Percentiles rank a stretch among this genome's conserved stretches.
Conservation (phyloP, 371 early-diverging fungal species). For the Basidiobolus meristosporus region DNA sequence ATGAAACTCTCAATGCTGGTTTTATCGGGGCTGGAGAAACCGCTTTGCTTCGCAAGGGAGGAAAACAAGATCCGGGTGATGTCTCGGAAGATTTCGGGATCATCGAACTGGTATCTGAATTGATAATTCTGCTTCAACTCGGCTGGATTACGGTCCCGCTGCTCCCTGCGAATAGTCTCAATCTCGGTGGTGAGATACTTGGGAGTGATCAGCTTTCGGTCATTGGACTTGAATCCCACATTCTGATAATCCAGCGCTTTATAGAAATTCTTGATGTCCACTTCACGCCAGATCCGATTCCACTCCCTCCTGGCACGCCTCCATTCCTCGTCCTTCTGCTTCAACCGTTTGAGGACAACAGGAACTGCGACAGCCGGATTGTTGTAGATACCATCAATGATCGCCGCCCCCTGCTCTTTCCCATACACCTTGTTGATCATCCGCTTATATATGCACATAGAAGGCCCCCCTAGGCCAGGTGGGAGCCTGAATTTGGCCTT, state of each 20-base stretch:
- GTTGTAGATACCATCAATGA: constrained; percentile 80
- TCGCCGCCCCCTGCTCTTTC: constrained; percentile 55
- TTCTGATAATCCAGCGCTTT: constrained; percentile 94
- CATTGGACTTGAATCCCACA: constrained; percentile 69
- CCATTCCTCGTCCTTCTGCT: constrained; percentile 97
- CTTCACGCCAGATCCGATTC: constrained; percentile 92
- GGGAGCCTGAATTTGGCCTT: constrained; percentile 45
- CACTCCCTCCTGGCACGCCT: constrained; percentile 55
- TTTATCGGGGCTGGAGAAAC: constrained; percentile 34
- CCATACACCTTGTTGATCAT: constrained; percentile 91
- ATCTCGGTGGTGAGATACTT: constrained; percentile 71
- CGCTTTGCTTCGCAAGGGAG: constrained; percentile 22
- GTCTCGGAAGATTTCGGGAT: constrained; percentile 37
- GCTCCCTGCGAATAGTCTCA: constrained; percentile 46
- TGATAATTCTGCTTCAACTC: constrained; percentile 23
- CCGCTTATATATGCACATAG: constrained; percentile 69
- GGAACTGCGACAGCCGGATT: constrained; percentile 90
- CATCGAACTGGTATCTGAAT: constrained; percentile 33
- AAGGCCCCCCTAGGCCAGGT: constrained; percentile 62
- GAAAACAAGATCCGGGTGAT: constrained; percentile 34
- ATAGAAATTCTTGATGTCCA: constrained; percentile 86
- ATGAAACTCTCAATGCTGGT: constrained; percentile 54
- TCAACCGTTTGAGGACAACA: constrained; percentile 85
- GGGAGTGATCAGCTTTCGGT: constrained; percentile 57
- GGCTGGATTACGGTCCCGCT: constrained; percentile 11